Evolutionary conservation across 306 rosid species (phyloP), one percentile per base, ranked within the genome.

Genomic region (Oxytropis ochrocephala): DNA sequence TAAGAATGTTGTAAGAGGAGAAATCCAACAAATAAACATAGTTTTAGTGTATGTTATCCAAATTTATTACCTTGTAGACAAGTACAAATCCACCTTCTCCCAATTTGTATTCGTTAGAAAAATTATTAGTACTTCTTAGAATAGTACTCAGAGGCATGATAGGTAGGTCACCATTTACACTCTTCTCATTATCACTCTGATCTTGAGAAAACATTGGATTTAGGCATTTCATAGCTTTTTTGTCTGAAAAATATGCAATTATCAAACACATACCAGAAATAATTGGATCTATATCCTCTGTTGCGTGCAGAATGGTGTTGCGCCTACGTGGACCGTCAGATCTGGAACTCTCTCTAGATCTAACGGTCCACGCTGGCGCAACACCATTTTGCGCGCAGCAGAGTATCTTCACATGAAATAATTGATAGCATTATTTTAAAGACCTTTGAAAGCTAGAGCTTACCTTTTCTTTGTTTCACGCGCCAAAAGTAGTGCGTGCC

Each of bases 21-120:
- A 71, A 51, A 49, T 48, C 13, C 19, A 59, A 51, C 54, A 70
- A 61, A 27, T 5, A 51, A 7, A 21, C 0, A 24, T 24, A 24
- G 3, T 3, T 24, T 24, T 24, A 24, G 29, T 24, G 29, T 12
- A 2, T 48, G 16, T 14, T 64, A 64, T 19, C 5, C 30, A 44
- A 59, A 39, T 41, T 10, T 21, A 11, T 17, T 67, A 81, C 85
- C 79, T 72, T 81, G 46, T 76, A 81, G n/a, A 81, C 85, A 61
- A 82, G 33, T 33, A 81, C 85, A 72, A 81, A 81, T 76, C 85
- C 85, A 67, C 85, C 82, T 76, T 67, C 42, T 2, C 85, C 85
- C 35, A 77, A 47, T 62, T 77, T 81, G 47, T 38, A 50, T 18
- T 44, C 49, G 39, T 72, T 76, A 38, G 65, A 72, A 61, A 81